Conservation (phyloP, 805 yeast species). For the Candida corydali region DNA sequence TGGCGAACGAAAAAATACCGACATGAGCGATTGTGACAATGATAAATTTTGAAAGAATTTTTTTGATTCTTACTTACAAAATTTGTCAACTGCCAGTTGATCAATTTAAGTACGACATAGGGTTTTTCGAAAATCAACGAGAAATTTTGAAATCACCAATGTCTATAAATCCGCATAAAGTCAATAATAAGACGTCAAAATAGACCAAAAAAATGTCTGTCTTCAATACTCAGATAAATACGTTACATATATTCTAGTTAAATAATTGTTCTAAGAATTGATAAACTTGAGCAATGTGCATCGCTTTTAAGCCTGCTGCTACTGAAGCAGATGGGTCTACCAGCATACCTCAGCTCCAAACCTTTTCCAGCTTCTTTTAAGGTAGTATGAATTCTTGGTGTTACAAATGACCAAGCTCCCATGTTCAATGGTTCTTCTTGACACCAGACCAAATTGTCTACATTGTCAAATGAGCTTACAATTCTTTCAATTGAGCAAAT, state of each 20-base stretch:
- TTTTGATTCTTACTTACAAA: too few species aligned
- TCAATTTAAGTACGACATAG: too few species aligned
- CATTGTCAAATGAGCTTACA: conserved; percentile 71
- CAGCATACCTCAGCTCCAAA: conserved; percentile 73
- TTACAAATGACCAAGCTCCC: conserved; percentile 79
- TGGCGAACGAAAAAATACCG: too few species aligned
- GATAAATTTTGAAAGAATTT: too few species aligned
- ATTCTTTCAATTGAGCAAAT: conserved; percentile 85
- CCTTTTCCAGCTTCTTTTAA: conserved; percentile 71
- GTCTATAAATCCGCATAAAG: too few species aligned
- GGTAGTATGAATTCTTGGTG: conserved; percentile 79
- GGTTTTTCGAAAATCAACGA: too few species aligned
- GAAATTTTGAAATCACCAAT: too few species aligned
- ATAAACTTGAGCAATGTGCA: conserved; percentile 85
- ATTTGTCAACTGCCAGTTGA: too few species aligned
- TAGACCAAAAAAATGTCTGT: too few species aligned
- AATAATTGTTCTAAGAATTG: conserved; percentile 80
- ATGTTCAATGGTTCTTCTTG: conserved; percentile 99
- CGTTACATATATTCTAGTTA: conserved; percentile 15
- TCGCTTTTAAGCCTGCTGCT: conserved; percentile 93
- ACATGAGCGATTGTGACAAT: too few species aligned
- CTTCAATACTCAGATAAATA: too few species aligned
- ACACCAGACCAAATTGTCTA: conserved; percentile 90
- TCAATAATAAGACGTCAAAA: too few species aligned
- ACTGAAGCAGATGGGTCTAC: conserved; percentile 97